phyloP scores from a whole-genome alignment of 768 basidiomycete genomes.

The Termitomyces sp. region DNA sequence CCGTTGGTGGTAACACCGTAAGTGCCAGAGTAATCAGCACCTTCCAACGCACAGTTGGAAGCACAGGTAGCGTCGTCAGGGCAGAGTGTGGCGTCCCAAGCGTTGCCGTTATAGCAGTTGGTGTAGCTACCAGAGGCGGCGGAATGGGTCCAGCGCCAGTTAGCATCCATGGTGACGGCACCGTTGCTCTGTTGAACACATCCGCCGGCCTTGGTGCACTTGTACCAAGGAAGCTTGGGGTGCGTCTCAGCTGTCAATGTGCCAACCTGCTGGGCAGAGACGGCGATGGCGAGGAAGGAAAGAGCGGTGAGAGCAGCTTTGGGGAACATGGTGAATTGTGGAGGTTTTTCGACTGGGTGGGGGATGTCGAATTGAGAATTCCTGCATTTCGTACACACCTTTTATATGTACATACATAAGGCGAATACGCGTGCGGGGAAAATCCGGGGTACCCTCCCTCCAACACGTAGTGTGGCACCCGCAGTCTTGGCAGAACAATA shows the following conservation, averaged over 20 bases:
- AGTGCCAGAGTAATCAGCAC: conserved; percentile 46
- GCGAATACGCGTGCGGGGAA: background rate
- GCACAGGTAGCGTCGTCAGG: conserved; percentile 47
- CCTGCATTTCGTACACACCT: background rate
- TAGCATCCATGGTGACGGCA: conserved; percentile 47
- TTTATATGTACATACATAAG: background rate
- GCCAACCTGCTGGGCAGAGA: conserved; percentile 45
- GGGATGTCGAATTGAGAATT: background rate
- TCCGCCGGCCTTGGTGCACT: conserved; percentile 39
- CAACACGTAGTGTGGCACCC: background rate
- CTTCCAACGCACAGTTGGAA: conserved; percentile 34
- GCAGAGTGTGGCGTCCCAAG: conserved; percentile 47
- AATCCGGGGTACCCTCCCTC: conserved; percentile 7
- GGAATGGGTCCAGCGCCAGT: conserved; percentile 54
- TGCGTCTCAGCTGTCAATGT: conserved; percentile 33
- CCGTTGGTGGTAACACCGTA: conserved; percentile 46
- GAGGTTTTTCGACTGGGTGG: background rate
- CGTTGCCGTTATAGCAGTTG: conserved; percentile 55
- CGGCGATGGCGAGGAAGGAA: conserved; percentile 23
- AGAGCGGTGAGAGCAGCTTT: conserved; percentile 35
- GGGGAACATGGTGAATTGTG: conserved; percentile 30
- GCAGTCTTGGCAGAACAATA: background rate
- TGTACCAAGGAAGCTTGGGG: conserved; percentile 32
- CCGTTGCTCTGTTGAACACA: conserved; percentile 34
- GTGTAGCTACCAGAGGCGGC: conserved; percentile 25